Evolutionary conservation across 495 filamentous ascomycete species (phyloP), one percentile per base, ranked within the genome.

Genomic region (Annulohypoxylon moriforme): DNA sequence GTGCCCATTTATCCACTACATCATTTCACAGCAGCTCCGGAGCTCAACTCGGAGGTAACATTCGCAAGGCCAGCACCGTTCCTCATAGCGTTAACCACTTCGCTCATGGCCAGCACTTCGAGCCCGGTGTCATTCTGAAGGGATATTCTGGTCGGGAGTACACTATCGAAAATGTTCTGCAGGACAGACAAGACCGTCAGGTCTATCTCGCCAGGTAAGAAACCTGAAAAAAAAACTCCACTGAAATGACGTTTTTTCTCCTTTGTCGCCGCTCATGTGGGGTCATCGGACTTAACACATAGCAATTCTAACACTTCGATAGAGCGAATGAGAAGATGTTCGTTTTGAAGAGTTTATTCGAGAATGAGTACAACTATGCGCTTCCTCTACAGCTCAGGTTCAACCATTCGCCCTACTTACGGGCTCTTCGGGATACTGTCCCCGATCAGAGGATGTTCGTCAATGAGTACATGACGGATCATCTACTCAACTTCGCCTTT

Each of bases 361-460:
- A 75, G 59, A 71, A 77, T 47, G 78, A 81, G 31, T 83, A 81
- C 72, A 75, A 83, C 24, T 78, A 81, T 76, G 76, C 77, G 20
- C 69, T 77, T 59, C 77, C 79, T 60, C 71, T 85, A 20, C 78
- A 83, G 49, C 72, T 77, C 47, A 68, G 72, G n/a, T 80, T 83
- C 57, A 75, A 77, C 25, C 73, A 69, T 47, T 75, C 75, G 75
- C 75, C 73, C 56, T 82, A 83, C 73, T 67, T 81, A 50, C 75
- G 80, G 38, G 79, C 78, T 20, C 59, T 78, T 22, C 61, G 73
- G 55, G 84, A 86, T 65, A 81, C 76, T 36, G 78, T 85, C 59
- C 83, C 84, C 2, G 81, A 82, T 18, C 75, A 79, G 68, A 81
- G 79, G 10, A 83, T 84, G 78, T 82, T 85, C 71, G 81, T 85